Evolutionary conservation across 768 basidiomycete species (phyloP).

Genomic region (Tricholoma flavovirens): DNA sequence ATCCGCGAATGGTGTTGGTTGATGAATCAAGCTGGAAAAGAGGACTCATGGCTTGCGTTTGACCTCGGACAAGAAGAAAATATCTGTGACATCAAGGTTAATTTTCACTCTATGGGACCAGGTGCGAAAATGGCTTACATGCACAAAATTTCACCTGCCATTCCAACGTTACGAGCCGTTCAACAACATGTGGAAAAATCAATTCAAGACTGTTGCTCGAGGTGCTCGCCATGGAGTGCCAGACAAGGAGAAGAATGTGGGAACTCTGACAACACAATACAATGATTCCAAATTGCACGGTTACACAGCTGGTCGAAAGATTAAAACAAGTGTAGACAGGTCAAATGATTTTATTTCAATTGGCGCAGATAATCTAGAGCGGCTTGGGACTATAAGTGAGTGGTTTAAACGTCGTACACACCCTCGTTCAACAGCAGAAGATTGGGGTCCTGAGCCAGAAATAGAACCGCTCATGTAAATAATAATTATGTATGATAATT

Average conservation of each 20-base stretch:
- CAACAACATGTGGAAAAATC: constrained; percentile 20
- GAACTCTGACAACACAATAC: neutral
- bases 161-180: constrained; percentile 21
- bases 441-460: constrained; percentile 1
- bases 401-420: neutral
- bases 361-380: neutral
- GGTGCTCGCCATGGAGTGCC: constrained; percentile 21
- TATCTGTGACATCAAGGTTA: constrained; percentile 4
- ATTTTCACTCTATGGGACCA: constrained; percentile 27
- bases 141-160: constrained; percentile 28
- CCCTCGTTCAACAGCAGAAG: constrained; percentile 4
- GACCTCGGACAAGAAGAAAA: neutral
- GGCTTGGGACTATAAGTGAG: neutral
- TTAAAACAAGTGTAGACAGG: neutral
- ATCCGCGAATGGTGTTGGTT: neutral
- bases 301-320: neutral
- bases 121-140: constrained; percentile 26
- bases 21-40: neutral
- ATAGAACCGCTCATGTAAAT: neutral
- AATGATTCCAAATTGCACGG: neutral
- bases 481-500: too few relatives aligned
- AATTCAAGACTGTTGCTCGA: constrained; percentile 19
- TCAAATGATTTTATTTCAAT: neutral
- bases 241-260: constrained; percentile 16
- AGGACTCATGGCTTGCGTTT: neutral